Base-by-base conservation (phyloP, 2,329 filamentous ascomycete species). In the Aspergillus alliaceus region DNA sequence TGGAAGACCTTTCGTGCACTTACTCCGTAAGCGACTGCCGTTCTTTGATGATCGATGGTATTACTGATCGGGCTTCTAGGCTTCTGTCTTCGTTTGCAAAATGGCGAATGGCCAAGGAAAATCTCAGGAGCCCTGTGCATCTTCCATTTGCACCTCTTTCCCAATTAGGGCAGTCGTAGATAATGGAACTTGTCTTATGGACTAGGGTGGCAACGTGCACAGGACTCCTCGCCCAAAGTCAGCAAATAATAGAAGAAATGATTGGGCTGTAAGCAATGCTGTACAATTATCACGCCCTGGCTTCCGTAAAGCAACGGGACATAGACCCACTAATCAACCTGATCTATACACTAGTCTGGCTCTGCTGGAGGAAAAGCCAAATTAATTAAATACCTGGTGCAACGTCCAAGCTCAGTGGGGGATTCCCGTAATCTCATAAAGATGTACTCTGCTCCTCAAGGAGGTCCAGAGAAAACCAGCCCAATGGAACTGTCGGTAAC, bases 281-380 rank as follows among this genome's bases (percentile, higher is more conserved):
- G 15, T 35, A 3, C 11, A 14, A 35, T 35, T 5, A n/a, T 15
- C 22, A 44, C n/a, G 40, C 40, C 24, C 14, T 44, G 7, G 12
- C 15, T 27, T 15, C 11, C 24, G 24, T 44, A 44, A 44, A 44
- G 15, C 24, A 27, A 29, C 24, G 25, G 25, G 6, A 31, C 34
- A 29, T 46, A 20, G 56, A 56, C 48, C 56, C 56, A 56, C 56
- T 52, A 48, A 39, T 27, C 20, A 6, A 49, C 15, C 14, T 27
- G 52, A 61, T 60, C 60, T 56, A 57, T 61, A 47, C 42, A 42
- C 57, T 58, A 58, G 58, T 44, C 39, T 15, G 6, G 2, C 39
- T n/a, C n/a, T n/a, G n/a, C n/a, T n/a, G n/a, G n/a, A n/a, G 48
- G 44, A 31, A 55, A 51, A 59, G 46, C 59, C 57, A 60, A 60